Evolutionary conservation across 495 filamentous ascomycete genomes (phyloP).

Genomic region (Hyaloscypha finlandica): DNA sequence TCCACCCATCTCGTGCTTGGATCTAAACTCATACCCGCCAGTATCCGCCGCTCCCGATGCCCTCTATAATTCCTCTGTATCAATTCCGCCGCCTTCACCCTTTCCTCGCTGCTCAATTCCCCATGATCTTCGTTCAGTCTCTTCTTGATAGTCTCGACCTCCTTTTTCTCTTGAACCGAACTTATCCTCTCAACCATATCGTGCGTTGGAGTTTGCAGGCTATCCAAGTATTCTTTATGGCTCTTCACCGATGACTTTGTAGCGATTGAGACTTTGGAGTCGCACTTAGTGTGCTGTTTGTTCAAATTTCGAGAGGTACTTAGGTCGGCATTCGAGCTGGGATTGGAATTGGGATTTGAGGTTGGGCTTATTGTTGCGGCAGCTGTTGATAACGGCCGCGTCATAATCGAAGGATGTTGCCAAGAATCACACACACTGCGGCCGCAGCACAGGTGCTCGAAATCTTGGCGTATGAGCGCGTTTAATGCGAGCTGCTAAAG

Average conservation of each 20-base stretch:
- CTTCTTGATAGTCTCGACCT: slow-evolving; percentile 41
- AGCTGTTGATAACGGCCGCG: neutral
- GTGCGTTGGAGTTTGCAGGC: slow-evolving; percentile 44
- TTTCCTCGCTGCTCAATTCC: slow-evolving; percentile 23
- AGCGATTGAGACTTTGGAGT: slow-evolving; percentile 21
- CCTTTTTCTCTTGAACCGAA: slow-evolving; percentile 46
- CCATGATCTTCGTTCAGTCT: slow-evolving; percentile 9
- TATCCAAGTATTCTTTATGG: slow-evolving; percentile 49
- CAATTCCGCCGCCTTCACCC: slow-evolving; percentile 25
- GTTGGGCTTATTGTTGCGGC: neutral
- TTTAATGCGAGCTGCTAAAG: neutral
- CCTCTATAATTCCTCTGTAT: slow-evolving; percentile 36
- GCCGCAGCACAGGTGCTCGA: neutral
- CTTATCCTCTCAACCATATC: slow-evolving; percentile 46
- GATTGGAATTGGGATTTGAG: neutral
- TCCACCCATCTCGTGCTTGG: slow-evolving; percentile 70
- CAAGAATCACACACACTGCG: neutral
- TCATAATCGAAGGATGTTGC: neutral
- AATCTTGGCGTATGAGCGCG: neutral
- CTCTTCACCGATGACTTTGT: slow-evolving; percentile 17
- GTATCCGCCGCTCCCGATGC: slow-evolving; percentile 30
- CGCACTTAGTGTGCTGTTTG: slow-evolving; percentile 4
- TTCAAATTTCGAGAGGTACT: neutral
- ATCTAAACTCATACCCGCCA: slow-evolving; percentile 53
- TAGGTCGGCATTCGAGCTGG: neutral